A percentile compares a stretch with the other conserved stretches of the same genome.
Evolutionary conservation across 1,139 yeast species (phyloP).

Genomic region (Yamadazyma membranifaciens): DNA sequence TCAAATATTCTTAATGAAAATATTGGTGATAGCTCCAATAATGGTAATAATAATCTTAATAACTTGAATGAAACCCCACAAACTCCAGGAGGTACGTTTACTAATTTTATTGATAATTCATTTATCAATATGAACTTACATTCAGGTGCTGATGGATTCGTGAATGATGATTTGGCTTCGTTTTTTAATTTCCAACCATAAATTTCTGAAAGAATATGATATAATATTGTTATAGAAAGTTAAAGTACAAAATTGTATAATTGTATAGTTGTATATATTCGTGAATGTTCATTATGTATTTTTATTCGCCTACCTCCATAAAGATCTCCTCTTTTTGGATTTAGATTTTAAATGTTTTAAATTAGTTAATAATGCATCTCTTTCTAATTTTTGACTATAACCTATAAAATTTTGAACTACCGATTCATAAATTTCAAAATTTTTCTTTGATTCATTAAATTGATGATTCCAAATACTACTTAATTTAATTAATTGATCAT

Average conservation of each 20-base stretch:
- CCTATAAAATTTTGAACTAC: conserved; percentile 73
- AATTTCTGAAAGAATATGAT: too few species aligned
- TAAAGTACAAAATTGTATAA: too few species aligned
- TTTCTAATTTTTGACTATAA: conserved; percentile 57
- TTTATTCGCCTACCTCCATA: conserved; percentile 12
- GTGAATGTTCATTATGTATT: conserved; percentile 1
- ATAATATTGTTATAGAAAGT: too few species aligned
- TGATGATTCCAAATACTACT: conserved; percentile 51
- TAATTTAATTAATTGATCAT: conserved; percentile 30
- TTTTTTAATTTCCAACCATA: conserved; percentile 23
- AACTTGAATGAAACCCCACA: conserved; percentile 16
- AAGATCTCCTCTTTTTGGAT: conserved; percentile 17
- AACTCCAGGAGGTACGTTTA: conserved; percentile 34
- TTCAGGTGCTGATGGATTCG: conserved; percentile 33
- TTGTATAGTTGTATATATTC: conserved; percentile 1
- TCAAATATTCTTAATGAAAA: conserved; percentile 7
- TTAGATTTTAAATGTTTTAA: conserved; percentile 28
- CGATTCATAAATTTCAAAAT: conserved; percentile 63
- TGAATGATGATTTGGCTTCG: conserved; percentile 33
- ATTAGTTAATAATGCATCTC: conserved; percentile 47
- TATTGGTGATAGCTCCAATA: conserved; percentile 5
- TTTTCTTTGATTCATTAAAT: conserved; percentile 41
- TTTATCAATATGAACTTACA: conserved; percentile 47
- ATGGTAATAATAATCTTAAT: conserved; percentile 5
- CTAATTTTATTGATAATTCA: conserved; percentile 43